Evolutionary conservation across 306 rosid species (phyloP).

Genomic region (Chamaecrista fasciculata): DNA sequence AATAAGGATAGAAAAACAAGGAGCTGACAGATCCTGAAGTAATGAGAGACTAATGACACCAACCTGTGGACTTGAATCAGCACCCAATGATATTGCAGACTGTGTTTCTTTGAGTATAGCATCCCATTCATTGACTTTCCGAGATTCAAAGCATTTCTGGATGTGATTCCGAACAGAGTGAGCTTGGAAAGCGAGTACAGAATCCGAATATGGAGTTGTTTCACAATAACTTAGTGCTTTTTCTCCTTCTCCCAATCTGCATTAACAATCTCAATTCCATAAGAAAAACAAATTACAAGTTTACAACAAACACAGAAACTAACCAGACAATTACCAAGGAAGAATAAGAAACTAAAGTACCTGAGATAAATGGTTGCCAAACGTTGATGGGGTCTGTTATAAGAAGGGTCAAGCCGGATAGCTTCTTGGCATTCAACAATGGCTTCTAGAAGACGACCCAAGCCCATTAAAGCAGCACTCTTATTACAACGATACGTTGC

Average conservation of each 20-base stretch:
- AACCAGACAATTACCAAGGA: no score
- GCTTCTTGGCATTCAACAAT: constrained; percentile 68
- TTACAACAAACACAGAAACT: background rate
- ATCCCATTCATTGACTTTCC: constrained; percentile 58
- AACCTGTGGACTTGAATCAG: constrained; percentile 80
- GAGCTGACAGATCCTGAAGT: background rate
- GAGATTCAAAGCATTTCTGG: constrained; percentile 54
- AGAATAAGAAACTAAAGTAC: no score
- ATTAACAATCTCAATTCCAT: constrained; percentile 11
- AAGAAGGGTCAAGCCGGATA: constrained; percentile 62
- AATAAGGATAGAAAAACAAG: constrained; percentile 23
- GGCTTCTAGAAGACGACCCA: constrained; percentile 68
- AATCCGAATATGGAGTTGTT: constrained; percentile 38
- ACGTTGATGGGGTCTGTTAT: constrained; percentile 79
- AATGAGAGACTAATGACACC: constrained; percentile 2
- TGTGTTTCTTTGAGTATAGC: constrained; percentile 62
- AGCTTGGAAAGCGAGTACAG: constrained; percentile 45
- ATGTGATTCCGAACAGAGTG: constrained; percentile 58
- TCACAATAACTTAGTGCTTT: constrained; percentile 54
- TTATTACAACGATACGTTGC: constrained; percentile 77
- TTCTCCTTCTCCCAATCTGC: constrained; percentile 79
- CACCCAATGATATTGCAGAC: constrained; percentile 63
- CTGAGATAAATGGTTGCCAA: constrained; percentile 78
- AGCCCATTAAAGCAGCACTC: constrained; percentile 79
- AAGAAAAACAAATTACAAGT: background rate